Percentiles rank a stretch among this genome's conserved stretches.
phyloP scores from a whole-genome alignment of 1,139 yeast genomes.

The Lodderomyces orthopsilosis region DNA sequence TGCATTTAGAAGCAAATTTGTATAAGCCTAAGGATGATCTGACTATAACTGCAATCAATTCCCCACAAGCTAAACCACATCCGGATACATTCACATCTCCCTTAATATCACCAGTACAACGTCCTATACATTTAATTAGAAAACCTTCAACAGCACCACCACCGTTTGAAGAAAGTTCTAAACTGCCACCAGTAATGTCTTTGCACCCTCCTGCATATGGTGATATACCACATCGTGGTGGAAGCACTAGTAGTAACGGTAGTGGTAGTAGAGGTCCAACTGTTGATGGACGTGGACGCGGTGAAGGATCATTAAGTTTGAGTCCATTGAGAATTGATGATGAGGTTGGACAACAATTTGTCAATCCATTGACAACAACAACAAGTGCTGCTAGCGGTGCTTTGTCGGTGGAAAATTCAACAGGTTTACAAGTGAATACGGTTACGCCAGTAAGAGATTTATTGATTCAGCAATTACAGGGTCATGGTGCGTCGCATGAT shows the following conservation, averaged over 20 bases:
- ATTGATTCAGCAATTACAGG: slow-evolving; percentile 16
- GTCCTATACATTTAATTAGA: slow-evolving; percentile 37
- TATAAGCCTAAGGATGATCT: slow-evolving; percentile 50
- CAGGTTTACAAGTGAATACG: slow-evolving; percentile 1
- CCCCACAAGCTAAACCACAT: slow-evolving; percentile 60
- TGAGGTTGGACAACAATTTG: neutral
- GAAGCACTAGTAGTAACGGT: slow-evolving; percentile 15
- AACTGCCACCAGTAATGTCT: slow-evolving; percentile 26
- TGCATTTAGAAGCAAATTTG: slow-evolving; percentile 57
- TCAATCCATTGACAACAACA: slow-evolving; percentile 1
- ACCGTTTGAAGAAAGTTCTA: slow-evolving; percentile 34
- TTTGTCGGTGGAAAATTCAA: neutral
- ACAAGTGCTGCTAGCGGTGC: neutral
- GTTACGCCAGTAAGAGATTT: slow-evolving; percentile 22
- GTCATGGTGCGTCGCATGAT: slow-evolving; percentile 3
- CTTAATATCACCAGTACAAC: slow-evolving; percentile 25
- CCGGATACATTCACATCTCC: slow-evolving; percentile 41
- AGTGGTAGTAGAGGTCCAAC: neutral
- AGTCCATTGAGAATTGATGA: slow-evolving; percentile 17
- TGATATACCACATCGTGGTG: slow-evolving; percentile 14
- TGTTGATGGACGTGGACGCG: neutral
- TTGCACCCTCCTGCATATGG: slow-evolving; percentile 40
- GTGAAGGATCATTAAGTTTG: slow-evolving; percentile 10
- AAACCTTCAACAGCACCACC: slow-evolving; percentile 44
- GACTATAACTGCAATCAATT: slow-evolving; percentile 34